Conservation (phyloP, 345 rosid species). For the Jatropha curcas region DNA sequence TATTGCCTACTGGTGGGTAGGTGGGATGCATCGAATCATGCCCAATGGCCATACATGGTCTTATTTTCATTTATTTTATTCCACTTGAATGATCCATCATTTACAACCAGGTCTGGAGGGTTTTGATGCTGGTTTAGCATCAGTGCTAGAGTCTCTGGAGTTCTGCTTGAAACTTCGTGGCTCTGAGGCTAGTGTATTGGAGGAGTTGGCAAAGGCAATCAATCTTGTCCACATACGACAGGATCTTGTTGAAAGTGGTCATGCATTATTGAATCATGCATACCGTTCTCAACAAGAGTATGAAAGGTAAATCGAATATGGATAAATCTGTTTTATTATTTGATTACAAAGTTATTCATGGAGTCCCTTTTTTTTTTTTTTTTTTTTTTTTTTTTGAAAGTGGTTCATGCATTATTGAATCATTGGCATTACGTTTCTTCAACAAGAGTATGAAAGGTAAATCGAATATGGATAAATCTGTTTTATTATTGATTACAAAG, state of each 20-base stretch:
- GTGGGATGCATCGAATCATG: not conserved
- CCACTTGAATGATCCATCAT: constrained; percentile 4
- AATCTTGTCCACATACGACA: constrained; percentile 73
- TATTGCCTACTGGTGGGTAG: not conserved
- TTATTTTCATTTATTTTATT: not conserved
- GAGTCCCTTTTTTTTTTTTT: not conserved
- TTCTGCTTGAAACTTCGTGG: constrained; percentile 90
- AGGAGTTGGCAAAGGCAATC: constrained; percentile 86
- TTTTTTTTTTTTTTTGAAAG: too few relatives aligned
- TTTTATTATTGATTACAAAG: not conserved
- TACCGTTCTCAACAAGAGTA: constrained; percentile 82
- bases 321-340: constrained; percentile 2
- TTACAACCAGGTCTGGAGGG: constrained; percentile 71
- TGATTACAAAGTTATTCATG: constrained; percentile 11
- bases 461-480: constrained; percentile 9
- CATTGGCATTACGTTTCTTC: constrained; percentile 79
- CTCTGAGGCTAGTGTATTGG: constrained; percentile 87
- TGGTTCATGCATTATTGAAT: constrained; percentile 68
- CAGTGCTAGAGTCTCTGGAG: constrained; percentile 82
- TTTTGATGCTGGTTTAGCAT: constrained; percentile 86
- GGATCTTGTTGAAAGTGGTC: constrained; percentile 91
- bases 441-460: constrained; percentile 91
- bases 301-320: constrained; percentile 56
- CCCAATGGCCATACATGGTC: not conserved
- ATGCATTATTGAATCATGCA: constrained; percentile 71